Conservation (phyloP, 1,284 basidiomycete species). For the Trichosporon asahii region DNA sequence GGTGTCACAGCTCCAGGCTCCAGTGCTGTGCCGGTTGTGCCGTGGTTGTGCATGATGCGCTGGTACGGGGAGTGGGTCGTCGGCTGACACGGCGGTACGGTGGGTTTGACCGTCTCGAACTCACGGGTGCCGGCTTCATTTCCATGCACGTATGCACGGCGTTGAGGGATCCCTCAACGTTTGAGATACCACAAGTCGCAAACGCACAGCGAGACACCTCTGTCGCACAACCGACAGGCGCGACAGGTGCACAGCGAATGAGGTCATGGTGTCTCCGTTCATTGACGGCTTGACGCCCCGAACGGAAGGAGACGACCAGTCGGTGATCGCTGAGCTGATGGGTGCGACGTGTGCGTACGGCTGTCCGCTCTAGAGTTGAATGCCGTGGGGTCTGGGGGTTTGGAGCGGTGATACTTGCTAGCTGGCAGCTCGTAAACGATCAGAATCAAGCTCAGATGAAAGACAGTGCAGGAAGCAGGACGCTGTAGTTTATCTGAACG, state of each 20-base stretch:
- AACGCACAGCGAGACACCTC: background rate
- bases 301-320: background rate
- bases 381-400: background rate
- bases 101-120: too few relatives aligned
- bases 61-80: background rate
- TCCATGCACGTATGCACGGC: background rate
- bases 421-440: background rate
- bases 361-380: too few relatives aligned
- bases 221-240: background rate
- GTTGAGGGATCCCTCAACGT: background rate
- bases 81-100: background rate
- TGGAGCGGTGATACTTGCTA: background rate
- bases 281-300: background rate
- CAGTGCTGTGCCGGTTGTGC: background rate
- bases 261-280: background rate
- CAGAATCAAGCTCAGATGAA: slow-evolving; percentile 7
- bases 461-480: background rate
- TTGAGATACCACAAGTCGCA: background rate
- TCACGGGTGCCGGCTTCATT: background rate
- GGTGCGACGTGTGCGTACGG: too few relatives aligned
- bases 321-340: too few relatives aligned
- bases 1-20: background rate
- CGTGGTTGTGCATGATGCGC: background rate
- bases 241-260: background rate
- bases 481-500: background rate